A percentile compares a stretch with the other conserved stretches of the same genome.
These are phyloP conservation scores for Ricinus communis DNA, from an alignment of 345 rosid genomes.

Conservation along the genomic window DNA sequence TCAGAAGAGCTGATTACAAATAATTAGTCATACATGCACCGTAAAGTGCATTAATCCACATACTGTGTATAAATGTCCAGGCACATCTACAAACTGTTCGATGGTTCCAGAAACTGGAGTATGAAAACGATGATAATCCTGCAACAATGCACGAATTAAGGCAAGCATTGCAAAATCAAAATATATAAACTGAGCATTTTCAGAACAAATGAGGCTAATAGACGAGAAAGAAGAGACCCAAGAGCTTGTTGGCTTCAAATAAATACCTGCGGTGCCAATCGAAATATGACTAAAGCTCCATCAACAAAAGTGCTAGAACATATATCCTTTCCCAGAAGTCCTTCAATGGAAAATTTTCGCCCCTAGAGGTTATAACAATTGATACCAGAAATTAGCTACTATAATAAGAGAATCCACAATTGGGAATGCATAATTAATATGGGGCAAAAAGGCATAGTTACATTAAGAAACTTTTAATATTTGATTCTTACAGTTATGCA, in stretches of 20 bases:
- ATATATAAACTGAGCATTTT: background rate
- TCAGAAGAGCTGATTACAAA: background rate
- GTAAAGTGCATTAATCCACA: conserved; percentile 16
- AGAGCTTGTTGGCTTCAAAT: no score
- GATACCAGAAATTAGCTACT: background rate
- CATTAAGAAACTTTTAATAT: no score
- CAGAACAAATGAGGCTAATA: background rate
- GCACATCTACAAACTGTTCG: conserved; percentile 54
- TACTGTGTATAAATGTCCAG: conserved; percentile 85
- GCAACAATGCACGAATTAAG: conserved; percentile 20
- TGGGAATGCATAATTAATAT: background rate
- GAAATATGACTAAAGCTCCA: conserved; percentile 79
- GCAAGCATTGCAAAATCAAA: background rate
- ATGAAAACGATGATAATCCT: conserved; percentile 95
- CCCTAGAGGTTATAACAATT: conserved; percentile 46
- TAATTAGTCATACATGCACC: background rate
- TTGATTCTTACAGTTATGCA: background rate
- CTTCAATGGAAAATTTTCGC: conserved; percentile 77
- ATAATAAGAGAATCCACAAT: conserved; percentile 1
- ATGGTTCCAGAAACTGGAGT: conserved; percentile 79
- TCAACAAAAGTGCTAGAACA: conserved; percentile 51
- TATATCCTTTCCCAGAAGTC: conserved; percentile 72
- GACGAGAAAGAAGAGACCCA: no score
- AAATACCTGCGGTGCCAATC: conserved; percentile 96
- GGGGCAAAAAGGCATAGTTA: no score